Base-by-base conservation (phyloP, 495 filamentous ascomycete species). In the Usnea hakonensis region DNA sequence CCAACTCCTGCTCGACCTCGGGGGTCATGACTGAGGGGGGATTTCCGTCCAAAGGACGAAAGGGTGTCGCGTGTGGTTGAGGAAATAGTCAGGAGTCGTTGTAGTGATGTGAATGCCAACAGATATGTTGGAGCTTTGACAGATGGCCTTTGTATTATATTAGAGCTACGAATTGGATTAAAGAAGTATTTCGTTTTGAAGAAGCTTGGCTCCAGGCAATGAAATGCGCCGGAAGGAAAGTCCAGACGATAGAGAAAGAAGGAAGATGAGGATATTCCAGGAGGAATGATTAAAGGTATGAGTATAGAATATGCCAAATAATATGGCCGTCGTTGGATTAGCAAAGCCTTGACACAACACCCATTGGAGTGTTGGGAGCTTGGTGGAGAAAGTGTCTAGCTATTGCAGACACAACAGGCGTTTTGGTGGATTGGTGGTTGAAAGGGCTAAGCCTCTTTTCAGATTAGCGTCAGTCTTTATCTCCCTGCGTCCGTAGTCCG, bases 1-100 rank as follows among this genome's bases (percentile, higher is more conserved):
- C 86, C 71, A 97, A 87, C 78, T 98, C 94, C 74, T 98, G 94
- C 83, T 98, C 93, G 75, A 97, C 81, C 83, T 98, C 95, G 69
- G 95, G 94, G 77, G 89, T 89, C 94, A 98, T 98, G 52, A 70
- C 90, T 80, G 65, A 62, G 71, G 72, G 71, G 72, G 50, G 56
- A 67, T 68, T 72, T 67, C 65, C 64, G 69, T 70, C 72, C 68
- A 50, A n/a, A 46, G 56, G 66, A 69, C 61, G 61, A 23, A 46
- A 44, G 23, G 14, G 11, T 38, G 21, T 19, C 16, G 32, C 14
- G n/a, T 28, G 21, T 40, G 32, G 16, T 7, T 9, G 13, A 46
- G 43, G n/a, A 33, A 23, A 19, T 7, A 38, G 40, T 14, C 14
- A 11, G 21, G 32, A 6, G n/a, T 11, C 28, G 37, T 33, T 26